phyloP scores from a whole-genome alignment of 805 yeast genomes.

The Phaffomyces thermotolerans region DNA sequence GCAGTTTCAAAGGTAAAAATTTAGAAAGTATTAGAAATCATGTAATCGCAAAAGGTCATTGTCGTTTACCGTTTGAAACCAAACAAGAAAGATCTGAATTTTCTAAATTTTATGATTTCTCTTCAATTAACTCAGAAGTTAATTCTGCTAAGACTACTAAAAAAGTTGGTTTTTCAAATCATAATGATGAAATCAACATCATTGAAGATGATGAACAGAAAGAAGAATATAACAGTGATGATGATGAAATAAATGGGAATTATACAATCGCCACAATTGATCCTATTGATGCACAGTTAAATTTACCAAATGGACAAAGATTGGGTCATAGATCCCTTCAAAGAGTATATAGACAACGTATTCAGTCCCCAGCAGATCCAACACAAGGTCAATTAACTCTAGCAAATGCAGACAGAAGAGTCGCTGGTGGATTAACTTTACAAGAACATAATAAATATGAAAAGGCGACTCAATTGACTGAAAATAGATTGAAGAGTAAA shows the following conservation, averaged over 20 bases:
- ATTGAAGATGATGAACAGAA: constrained; percentile 19
- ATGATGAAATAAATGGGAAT: constrained; percentile 26
- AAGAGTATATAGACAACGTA: constrained; percentile 63
- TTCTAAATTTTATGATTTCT: constrained; percentile 78
- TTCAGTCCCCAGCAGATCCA: constrained; percentile 35
- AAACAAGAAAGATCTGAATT: constrained; percentile 71
- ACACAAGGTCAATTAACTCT: constrained; percentile 69
- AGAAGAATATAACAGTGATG: constrained; percentile 19
- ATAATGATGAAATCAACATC: constrained; percentile 26
- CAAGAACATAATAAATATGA: constrained; percentile 43
- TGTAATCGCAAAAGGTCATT: constrained; percentile 78
- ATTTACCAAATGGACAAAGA: constrained; percentile 69
- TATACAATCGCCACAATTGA: constrained; percentile 36
- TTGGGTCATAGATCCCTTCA: constrained; percentile 77
- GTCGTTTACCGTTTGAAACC: constrained; percentile 80
- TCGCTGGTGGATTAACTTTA: constrained; percentile 55
- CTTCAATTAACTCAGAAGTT: constrained; percentile 47
- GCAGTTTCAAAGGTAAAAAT: constrained; percentile 77
- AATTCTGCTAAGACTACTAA: constrained; percentile 23
- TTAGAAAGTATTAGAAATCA: constrained; percentile 87
- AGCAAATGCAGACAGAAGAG: constrained; percentile 65
- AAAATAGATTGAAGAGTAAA: constrained; percentile 37
- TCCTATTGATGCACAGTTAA: constrained; percentile 53
- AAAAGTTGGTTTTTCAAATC: constrained; percentile 25
- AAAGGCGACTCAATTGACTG: constrained; percentile 36